Conservation (phyloP, 176 grass and related monocot species). For the Juncus effusus region DNA sequence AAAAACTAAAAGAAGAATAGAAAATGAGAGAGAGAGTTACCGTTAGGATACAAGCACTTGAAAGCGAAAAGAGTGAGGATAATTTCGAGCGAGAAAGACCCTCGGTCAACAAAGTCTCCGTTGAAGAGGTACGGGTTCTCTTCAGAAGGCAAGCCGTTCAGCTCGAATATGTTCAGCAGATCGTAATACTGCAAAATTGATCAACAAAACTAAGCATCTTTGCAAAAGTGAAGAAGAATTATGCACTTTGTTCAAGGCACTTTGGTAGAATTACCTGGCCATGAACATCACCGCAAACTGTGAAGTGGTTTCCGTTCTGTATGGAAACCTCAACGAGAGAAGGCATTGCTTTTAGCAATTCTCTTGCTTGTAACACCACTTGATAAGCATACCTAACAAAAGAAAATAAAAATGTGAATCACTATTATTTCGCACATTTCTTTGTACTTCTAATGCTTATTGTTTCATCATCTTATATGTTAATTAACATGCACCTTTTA, state of each 20-base stretch:
- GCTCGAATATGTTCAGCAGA: conserved; percentile 87
- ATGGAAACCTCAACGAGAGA: conserved; percentile 79
- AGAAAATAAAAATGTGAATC: too few species aligned
- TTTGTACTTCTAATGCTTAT: background rate
- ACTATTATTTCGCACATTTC: too few species aligned
- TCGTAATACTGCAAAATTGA: conserved; percentile 68
- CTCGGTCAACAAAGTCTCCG: conserved; percentile 97
- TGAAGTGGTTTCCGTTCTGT: conserved; percentile 48
- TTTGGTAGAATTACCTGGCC: conserved; percentile 59
- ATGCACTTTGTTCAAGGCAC: too few species aligned
- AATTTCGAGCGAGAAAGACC: conserved; percentile 91
- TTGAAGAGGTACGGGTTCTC: conserved; percentile 97
- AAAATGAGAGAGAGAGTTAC: conserved; percentile 27
- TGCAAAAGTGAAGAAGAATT: background rate
- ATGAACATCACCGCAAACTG: conserved; percentile 92
- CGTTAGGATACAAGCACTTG: conserved; percentile 81
- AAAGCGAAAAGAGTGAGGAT: conserved; percentile 94
- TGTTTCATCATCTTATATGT: background rate
- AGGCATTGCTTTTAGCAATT: conserved; percentile 56
- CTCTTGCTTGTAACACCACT: conserved; percentile 55
- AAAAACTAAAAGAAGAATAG: conserved; percentile 16
- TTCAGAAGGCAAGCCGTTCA: conserved; percentile 92
- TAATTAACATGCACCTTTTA: conserved; percentile 47
- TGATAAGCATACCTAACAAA: conserved; percentile 62
- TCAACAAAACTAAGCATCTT: conserved; percentile 10